Conservation (phyloP, 1,284 basidiomycete species). For the Fomes fomentarius region DNA sequence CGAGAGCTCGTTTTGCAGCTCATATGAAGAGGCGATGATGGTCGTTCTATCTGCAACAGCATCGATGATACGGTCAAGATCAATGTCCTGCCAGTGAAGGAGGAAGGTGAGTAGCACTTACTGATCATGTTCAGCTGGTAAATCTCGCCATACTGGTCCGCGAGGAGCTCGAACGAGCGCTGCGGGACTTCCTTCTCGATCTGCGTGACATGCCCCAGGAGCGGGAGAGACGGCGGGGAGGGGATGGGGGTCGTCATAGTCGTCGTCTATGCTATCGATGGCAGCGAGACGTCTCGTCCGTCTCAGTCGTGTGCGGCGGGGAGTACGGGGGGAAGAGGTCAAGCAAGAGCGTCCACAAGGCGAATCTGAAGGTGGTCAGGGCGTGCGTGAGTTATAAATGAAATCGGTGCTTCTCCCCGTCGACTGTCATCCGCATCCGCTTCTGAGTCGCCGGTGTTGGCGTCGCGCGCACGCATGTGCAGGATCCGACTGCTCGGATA, state of each 20-base stretch:
- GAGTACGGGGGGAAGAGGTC: no score
- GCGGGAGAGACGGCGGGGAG: constrained; percentile 45
- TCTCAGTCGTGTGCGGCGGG: no score
- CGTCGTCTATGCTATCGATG: not conserved
- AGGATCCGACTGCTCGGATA: no score
- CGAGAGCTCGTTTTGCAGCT: constrained; percentile 46
- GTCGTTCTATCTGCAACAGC: constrained; percentile 30
- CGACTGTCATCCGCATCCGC: no score
- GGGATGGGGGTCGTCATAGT: constrained; percentile 41
- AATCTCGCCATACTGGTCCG: constrained; percentile 51
- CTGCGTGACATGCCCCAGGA: constrained; percentile 47
- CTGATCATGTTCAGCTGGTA: constrained; percentile 46
- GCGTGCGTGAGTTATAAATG: no score
- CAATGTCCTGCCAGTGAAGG: not conserved
- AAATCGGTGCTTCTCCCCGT: no score
- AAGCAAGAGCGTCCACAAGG: no score
- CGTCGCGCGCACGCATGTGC: no score
- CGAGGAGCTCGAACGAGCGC: constrained; percentile 42
- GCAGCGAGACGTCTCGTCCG: not conserved
- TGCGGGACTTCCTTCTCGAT: constrained; percentile 45
- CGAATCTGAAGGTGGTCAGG: no score
- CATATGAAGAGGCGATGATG: constrained; percentile 40
- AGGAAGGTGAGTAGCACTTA: constrained; percentile 24
- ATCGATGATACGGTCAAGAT: not conserved
- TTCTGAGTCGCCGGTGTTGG: no score